Percentiles rank a stretch among this genome's conserved stretches.
phyloP scores from a whole-genome alignment of 2,329 filamentous ascomycete species.

The Trichoderma sp. region DNA sequence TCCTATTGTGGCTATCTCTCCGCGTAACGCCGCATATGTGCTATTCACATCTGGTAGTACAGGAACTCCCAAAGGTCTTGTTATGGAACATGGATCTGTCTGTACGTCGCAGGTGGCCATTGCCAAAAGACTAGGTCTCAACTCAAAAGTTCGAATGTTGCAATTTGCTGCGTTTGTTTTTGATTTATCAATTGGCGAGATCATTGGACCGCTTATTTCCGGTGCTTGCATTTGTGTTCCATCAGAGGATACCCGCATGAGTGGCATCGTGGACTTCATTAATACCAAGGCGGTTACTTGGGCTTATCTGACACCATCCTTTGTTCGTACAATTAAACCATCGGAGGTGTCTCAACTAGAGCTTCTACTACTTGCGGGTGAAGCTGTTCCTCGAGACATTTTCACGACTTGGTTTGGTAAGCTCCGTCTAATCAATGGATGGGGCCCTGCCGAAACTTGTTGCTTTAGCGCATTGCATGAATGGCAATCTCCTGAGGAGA shows the following conservation, averaged over 20 bases:
- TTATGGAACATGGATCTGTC: slow-evolving; percentile 17
- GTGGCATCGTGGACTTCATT: slow-evolving; percentile 17
- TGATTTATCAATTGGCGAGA: slow-evolving; percentile 20
- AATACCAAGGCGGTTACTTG: not conserved
- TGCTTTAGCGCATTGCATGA: slow-evolving; percentile 18
- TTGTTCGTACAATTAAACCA: slow-evolving; percentile 8
- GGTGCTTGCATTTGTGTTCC: slow-evolving; percentile 14
- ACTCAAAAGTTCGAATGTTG: slow-evolving; percentile 8
- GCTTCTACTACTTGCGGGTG: slow-evolving; percentile 19
- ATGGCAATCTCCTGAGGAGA: slow-evolving; percentile 11
- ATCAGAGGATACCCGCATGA: slow-evolving; percentile 16
- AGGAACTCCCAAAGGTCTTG: slow-evolving; percentile 12
- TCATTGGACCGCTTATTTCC: slow-evolving; percentile 12
- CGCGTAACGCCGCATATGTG: slow-evolving; percentile 6
- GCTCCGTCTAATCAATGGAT: slow-evolving; percentile 22
- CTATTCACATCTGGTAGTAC: slow-evolving; percentile 13
- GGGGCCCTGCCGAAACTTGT: slow-evolving; percentile 23
- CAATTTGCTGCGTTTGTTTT: slow-evolving; percentile 19
- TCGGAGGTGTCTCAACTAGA: slow-evolving; percentile 17
- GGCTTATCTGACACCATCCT: slow-evolving; percentile 19
- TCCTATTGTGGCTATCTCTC: not conserved
- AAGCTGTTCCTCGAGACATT: slow-evolving; percentile 16
- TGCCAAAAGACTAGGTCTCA: not conserved
- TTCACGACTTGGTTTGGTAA: slow-evolving; percentile 19
- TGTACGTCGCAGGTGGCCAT: slow-evolving; percentile 1